Conservation (phyloP, 2,329 filamentous ascomycete genomes). For the Alternaria sp. region DNA sequence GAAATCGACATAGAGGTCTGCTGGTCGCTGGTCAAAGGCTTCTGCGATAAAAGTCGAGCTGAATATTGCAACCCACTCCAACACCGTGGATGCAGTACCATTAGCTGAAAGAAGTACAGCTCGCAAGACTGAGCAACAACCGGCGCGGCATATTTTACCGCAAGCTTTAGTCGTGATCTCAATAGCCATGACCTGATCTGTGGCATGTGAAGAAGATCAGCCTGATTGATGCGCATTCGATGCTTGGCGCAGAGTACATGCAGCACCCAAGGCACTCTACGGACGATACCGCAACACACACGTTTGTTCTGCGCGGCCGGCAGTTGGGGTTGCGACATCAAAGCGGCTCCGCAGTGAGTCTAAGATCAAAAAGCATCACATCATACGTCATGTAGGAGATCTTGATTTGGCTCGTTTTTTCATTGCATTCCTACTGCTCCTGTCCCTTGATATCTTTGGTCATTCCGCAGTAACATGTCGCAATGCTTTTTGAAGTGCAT, state of each 20-base stretch:
- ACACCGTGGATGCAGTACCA: not conserved
- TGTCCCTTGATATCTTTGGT: constrained; percentile 22
- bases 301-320: not conserved
- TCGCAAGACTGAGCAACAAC: not conserved
- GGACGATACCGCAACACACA: constrained; percentile 11
- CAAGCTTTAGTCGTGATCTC: not conserved
- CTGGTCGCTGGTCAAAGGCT: not conserved
- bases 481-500: constrained; percentile 41
- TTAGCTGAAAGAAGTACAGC: not conserved
- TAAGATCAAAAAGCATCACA: constrained; percentile 6
- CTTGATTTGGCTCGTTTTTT: constrained; percentile 31
- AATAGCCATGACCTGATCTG: not conserved
- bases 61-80: not conserved
- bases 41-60: not conserved
- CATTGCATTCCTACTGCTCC: constrained; percentile 35
- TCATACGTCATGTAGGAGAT: not conserved
- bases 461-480: constrained; percentile 27
- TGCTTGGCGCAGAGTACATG: constrained; percentile 17
- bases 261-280: not conserved
- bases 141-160: not conserved
- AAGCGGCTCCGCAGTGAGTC: not conserved
- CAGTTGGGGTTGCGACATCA: not conserved
- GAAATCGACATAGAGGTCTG: not conserved
- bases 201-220: constrained; percentile 3
- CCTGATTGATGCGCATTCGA: constrained; percentile 4